Conservation (phyloP, 108 stramenopile genomes). For the Pseudonitzschia multistriata region DNA sequence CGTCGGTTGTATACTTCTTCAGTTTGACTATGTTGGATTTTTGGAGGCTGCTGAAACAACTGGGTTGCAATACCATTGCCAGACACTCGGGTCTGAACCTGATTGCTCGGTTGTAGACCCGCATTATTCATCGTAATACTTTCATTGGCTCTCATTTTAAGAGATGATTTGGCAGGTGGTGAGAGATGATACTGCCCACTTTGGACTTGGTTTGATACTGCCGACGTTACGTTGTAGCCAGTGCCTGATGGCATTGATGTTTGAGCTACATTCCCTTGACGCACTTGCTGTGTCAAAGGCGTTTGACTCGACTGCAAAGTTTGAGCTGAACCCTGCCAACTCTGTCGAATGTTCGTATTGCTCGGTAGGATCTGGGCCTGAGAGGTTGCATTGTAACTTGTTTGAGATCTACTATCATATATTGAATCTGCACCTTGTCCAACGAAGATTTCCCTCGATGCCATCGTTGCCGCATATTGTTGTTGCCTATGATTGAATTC, state of each 20-base stretch:
- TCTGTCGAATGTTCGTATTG: not conserved
- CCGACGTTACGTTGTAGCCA: not conserved
- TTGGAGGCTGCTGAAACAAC: not conserved
- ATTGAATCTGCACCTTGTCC: conserved; percentile 3
- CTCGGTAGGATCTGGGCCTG: not conserved
- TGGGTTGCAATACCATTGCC: not conserved
- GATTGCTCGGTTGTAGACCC: not conserved
- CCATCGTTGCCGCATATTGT: not conserved
- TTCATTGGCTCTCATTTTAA: not conserved
- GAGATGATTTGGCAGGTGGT: not conserved
- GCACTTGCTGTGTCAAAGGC: not conserved
- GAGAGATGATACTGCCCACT: not conserved
- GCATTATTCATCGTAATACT: not conserved
- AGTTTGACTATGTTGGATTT: not conserved
- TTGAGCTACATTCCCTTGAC: not conserved
- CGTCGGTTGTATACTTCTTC: not conserved
- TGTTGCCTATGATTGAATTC: not conserved
- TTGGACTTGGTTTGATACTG: not conserved
- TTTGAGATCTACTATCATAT: not conserved
- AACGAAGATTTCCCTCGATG: not conserved
- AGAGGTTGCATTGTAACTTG: not conserved
- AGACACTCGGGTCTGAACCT: not conserved
- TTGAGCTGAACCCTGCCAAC: not conserved
- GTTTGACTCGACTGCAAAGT: not conserved
- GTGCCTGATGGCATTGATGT: not conserved